Evolutionary conservation across 2,329 filamentous ascomycete genomes (phyloP), one percentile per base, ranked within the genome.

Genomic region (Neonectria coccinea): DNA sequence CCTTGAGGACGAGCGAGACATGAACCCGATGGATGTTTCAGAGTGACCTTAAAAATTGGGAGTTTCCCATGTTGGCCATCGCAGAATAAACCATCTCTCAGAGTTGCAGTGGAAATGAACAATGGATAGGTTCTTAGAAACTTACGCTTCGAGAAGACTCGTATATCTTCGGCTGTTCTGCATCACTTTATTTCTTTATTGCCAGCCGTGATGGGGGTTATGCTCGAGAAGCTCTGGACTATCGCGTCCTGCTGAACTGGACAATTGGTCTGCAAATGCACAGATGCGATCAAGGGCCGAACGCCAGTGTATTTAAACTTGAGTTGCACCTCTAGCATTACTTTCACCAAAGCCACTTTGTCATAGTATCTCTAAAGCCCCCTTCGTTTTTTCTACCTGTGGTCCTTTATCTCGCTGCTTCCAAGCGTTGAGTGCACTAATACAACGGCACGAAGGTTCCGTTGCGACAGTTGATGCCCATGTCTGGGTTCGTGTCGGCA

Each of bases 381-480:
- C 18, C 1, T 31, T 29, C 16, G 4, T 2, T 22, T 4, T 6
- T 5, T 36, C 4, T 20, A 18, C 5, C 29, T n/a, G 1, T 33
- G 11, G 31, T 4, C 2, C 22, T 33, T 8, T n/a, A n/a, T 20
- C n/a, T 20, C 12, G 2, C 27, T 4, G 33, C 3, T 33, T 11
- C n/a, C 2, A 33, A 9, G 3, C 5, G 25, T 5, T 18, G n/a
- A 20, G n/a, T 10, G 9, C 18, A 14, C 33, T 58, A 58, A 14
- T 63, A 63, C 25, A 63, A 20, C 16, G 60, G 60, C 18, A 51
- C 55, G 27, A 54, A 63, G 14, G 60, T 63, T 27, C 60, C 60
- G 14, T 63, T 63, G 7, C 25, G 60, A 33, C 60, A 63, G 8
- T 48, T n/a, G 9, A 63, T 63, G 10, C 60, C 60, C 60, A 63